phyloP scores from a whole-genome alignment of 192 early-diverging fungal species.

The Geosiphon pyriformis region DNA sequence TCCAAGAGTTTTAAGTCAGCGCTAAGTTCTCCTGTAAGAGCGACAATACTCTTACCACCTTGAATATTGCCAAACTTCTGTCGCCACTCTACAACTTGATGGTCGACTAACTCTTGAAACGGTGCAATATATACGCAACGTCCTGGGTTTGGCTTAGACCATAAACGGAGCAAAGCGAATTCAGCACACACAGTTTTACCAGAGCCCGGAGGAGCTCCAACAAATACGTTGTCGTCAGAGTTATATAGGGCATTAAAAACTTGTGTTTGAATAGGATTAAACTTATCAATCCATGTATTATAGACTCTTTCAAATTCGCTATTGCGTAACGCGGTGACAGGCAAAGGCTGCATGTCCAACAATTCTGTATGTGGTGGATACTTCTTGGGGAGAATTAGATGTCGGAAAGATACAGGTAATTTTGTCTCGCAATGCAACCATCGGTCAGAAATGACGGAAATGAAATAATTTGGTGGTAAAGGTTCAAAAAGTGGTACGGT shows the following conservation, averaged over 20 bases:
- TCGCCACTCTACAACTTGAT: constrained; percentile 77
- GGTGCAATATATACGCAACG: constrained; percentile 91
- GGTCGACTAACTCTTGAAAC: constrained; percentile 75
- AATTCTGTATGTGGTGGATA: constrained; percentile 93
- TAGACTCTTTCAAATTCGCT: constrained; percentile 69
- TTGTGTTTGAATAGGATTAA: constrained; percentile 97
- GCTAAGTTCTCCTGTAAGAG: constrained; percentile 83
- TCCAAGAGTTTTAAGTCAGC: constrained; percentile 87
- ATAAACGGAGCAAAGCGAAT: constrained; percentile 88
- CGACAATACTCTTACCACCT: constrained; percentile 85
- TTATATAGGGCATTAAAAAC: constrained; percentile 86
- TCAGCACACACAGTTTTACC: constrained; percentile 96
- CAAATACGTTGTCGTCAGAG: constrained; percentile 82
- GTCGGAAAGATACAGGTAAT: constrained; percentile 88
- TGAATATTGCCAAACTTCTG: constrained; percentile 69
- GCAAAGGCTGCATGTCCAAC: constrained; percentile 88
- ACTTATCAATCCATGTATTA: constrained; percentile 49
- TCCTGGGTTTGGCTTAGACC: constrained; percentile 52
- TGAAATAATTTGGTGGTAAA: constrained; percentile 95
- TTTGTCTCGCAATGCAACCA: constrained; percentile 93
- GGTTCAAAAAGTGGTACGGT: constrained; percentile 90
- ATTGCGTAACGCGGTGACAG: constrained; percentile 72
- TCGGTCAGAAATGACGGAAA: constrained; percentile 86
- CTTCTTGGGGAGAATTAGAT: constrained; percentile 87
- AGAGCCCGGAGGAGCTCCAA: constrained; percentile 89